A percentile compares a stretch with the other conserved stretches of the same genome.
Conservation (phyloP, 2,329 filamentous ascomycete species). For the Hypoxylon rubiginosum region DNA sequence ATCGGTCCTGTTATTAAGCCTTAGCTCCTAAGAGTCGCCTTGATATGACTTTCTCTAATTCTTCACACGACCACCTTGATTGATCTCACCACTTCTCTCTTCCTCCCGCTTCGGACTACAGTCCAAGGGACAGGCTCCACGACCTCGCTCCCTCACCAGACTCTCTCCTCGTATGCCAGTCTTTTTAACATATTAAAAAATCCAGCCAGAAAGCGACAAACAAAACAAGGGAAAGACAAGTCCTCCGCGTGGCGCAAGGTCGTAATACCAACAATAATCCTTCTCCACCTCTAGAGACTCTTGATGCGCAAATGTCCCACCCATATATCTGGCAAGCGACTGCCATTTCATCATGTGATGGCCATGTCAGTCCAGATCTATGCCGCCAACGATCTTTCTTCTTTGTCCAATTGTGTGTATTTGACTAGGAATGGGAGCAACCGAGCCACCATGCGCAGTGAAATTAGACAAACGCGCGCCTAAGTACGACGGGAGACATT, state of each 20-base stretch:
- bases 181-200: constrained; percentile 45
- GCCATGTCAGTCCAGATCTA: constrained; percentile 34
- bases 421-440: constrained; percentile 17
- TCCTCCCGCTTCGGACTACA: constrained; percentile 23
- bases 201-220: constrained; percentile 44
- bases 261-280: constrained; percentile 37
- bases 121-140: not conserved
- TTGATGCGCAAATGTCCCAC: constrained; percentile 20
- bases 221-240: constrained; percentile 37
- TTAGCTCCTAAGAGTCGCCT: constrained; percentile 34
- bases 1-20: constrained; percentile 40
- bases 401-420: constrained; percentile 1
- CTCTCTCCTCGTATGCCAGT: constrained; percentile 33
- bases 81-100: constrained; percentile 22
- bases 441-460: constrained; percentile 5
- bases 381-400: constrained; percentile 24
- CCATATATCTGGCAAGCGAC: constrained; percentile 16
- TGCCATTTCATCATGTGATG: constrained; percentile 9
- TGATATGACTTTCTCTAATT: constrained; percentile 32
- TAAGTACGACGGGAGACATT: constrained; percentile 2
- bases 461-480: constrained; percentile 9
- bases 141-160: constrained; percentile 11
- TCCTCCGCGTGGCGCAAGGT: constrained; percentile 37
- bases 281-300: constrained; percentile 10
- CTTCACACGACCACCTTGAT: constrained; percentile 31